Conservation (phyloP, 1,139 yeast genomes). For the Hansenula sp. region DNA sequence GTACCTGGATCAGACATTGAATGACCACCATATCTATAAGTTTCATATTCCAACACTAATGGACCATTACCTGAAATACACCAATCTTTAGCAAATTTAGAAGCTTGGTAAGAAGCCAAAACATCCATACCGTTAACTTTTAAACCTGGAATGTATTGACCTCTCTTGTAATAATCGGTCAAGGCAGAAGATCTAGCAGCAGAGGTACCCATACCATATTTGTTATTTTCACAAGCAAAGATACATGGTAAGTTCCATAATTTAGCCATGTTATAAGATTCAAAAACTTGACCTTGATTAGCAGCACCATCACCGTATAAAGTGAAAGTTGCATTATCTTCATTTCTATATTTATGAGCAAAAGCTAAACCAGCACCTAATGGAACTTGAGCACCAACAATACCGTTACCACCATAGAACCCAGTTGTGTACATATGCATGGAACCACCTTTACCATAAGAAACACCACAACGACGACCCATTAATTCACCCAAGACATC, state of each 20-base stretch:
- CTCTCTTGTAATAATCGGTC: conserved; percentile 97
- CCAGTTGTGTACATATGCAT: conserved; percentile 98
- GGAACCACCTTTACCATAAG: conserved; percentile 98
- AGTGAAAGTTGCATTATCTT: conserved; percentile 77
- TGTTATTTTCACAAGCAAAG: conserved; percentile 97
- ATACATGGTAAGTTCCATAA: conserved; percentile 95
- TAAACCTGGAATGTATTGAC: conserved; percentile 98
- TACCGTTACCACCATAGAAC: conserved; percentile 98
- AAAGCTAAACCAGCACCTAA: conserved; percentile 96
- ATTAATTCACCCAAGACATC: conserved; percentile 90
- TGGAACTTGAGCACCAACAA: conserved; percentile 99
- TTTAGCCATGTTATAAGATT: conserved; percentile 97
- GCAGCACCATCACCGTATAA: conserved; percentile 99
- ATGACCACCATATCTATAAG: conserved; percentile 99
- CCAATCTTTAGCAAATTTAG: conserved; percentile 97
- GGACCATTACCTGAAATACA: conserved; percentile 93
- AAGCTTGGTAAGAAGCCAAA: conserved; percentile 91
- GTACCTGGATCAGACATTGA: conserved; percentile 99
- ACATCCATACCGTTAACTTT: conserved; percentile 99
- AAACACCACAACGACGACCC: conserved; percentile 95
- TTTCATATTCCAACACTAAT: conserved; percentile 90
- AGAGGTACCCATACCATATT: conserved; percentile 99
- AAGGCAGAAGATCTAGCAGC: conserved; percentile 95
- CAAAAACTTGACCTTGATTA: conserved; percentile 98
- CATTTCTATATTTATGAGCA: conserved; percentile 91